Percentiles rank a stretch among this genome's conserved stretches.
Conservation (phyloP, 1,284 basidiomycete genomes). For the Wallemia ichthyophaga region DNA sequence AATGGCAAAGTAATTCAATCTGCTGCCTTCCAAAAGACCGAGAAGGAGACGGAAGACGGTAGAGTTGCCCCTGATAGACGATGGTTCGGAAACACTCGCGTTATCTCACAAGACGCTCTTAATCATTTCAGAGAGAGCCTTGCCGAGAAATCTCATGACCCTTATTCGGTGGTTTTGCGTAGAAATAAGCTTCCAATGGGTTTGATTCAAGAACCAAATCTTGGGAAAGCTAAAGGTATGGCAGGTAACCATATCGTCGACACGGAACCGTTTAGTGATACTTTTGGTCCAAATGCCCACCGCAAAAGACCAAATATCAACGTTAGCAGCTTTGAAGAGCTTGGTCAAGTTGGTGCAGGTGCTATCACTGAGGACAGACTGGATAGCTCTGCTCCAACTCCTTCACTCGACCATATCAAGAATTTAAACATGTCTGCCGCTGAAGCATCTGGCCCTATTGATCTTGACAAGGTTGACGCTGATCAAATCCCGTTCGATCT, state of each 20-base stretch:
- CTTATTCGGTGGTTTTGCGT: conserved; percentile 67
- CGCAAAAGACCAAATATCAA: conserved; percentile 60
- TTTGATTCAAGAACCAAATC: conserved; percentile 42
- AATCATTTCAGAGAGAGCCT: conserved; percentile 80
- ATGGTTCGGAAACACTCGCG: conserved; percentile 95
- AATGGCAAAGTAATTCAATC: conserved; percentile 72
- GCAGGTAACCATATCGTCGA: conserved; percentile 38
- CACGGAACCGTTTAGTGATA: conserved; percentile 68
- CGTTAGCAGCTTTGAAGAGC: conserved; percentile 58
- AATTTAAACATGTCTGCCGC: not conserved
- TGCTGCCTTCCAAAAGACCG: conserved; percentile 72
- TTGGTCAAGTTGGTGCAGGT: conserved; percentile 12
- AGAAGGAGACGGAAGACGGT: conserved; percentile 58
- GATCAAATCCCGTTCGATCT: not conserved
- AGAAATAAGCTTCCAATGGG: conserved; percentile 88
- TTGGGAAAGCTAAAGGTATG: conserved; percentile 3
- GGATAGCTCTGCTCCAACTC: not conserved
- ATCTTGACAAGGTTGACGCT: not conserved
- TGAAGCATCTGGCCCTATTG: not conserved
- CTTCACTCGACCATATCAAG: not conserved
- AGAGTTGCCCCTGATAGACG: conserved; percentile 69
- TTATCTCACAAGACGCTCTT: conserved; percentile 80
- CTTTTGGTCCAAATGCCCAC: conserved; percentile 78
- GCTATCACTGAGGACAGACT: not conserved
- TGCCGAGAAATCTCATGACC: conserved; percentile 51